Evolutionary conservation across 108 stramenopile genomes (phyloP).

Genomic region (Hondaea fermentalgiana): DNA sequence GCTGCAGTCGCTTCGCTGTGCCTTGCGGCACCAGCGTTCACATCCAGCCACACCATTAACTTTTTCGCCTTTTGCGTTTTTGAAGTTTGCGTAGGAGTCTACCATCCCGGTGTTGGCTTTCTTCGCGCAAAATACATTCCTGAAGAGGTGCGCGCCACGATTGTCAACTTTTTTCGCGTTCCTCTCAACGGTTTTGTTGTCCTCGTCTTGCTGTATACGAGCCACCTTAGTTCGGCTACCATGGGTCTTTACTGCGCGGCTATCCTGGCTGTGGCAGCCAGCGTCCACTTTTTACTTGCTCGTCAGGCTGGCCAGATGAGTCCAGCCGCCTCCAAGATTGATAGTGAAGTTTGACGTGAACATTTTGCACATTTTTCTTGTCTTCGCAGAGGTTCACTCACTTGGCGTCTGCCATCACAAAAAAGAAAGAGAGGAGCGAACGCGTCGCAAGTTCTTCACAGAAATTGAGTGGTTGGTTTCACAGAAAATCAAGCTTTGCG

Average conservation of each 20-base stretch:
- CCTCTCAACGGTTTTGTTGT: slow-evolving; percentile 88
- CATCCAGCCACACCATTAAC: slow-evolving; percentile 49
- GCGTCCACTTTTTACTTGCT: neutral
- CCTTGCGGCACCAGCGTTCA: slow-evolving; percentile 55
- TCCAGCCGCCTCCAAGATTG: too few relatives aligned
- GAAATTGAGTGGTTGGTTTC: too few relatives aligned
- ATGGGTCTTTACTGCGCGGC: neutral
- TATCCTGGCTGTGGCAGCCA: neutral
- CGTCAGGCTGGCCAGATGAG: neutral
- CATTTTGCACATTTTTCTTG: too few relatives aligned
- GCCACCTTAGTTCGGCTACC: neutral
- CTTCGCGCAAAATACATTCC: slow-evolving; percentile 87
- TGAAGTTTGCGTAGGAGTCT: slow-evolving; percentile 92
- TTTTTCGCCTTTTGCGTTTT: slow-evolving; percentile 75
- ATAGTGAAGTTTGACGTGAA: too few relatives aligned
- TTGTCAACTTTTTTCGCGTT: slow-evolving; percentile 93
- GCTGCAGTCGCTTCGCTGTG: slow-evolving; percentile 58
- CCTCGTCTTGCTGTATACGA: slow-evolving; percentile 62
- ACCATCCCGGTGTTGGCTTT: slow-evolving; percentile 87
- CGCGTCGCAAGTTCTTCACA: too few relatives aligned
- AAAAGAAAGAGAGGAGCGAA: too few relatives aligned
- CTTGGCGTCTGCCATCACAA: too few relatives aligned
- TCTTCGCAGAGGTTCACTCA: too few relatives aligned
- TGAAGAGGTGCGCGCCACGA: slow-evolving; percentile 77
- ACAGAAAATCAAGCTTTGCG: too few relatives aligned